phyloP scores from a whole-genome alignment of 495 filamentous ascomycete species.

The Tuber borchii region DNA sequence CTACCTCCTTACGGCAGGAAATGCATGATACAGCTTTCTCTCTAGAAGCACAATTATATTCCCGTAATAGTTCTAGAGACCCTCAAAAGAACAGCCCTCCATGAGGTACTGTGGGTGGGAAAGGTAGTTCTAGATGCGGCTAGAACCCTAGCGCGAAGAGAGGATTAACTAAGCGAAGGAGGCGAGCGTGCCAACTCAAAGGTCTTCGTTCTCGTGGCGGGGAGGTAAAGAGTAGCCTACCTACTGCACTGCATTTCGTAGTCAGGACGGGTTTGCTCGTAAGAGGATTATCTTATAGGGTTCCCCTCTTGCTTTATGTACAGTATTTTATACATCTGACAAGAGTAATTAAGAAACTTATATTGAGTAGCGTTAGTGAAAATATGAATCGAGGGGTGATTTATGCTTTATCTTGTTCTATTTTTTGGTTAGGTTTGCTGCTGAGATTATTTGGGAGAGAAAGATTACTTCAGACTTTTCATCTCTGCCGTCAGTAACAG shows the following conservation, averaged over 20 bases:
- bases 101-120: background rate
- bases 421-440: background rate
- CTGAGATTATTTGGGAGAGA: constrained; percentile 3
- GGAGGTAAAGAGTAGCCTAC: too few species aligned
- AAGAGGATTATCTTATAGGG: background rate
- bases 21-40: background rate
- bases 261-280: background rate
- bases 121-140: background rate
- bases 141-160: background rate
- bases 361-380: background rate
- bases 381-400: background rate
- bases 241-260: background rate
- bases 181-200: background rate
- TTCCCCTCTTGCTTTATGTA: background rate
- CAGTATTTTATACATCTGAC: background rate
- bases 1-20: background rate
- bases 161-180: background rate
- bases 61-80: background rate
- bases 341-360: background rate
- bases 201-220: background rate
- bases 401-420: background rate
- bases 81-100: background rate
- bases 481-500: background rate
- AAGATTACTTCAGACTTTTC: background rate
- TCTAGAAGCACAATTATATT: background rate